phyloP scores from a whole-genome alignment of 345 rosid species.

The Lumnitzera littorea region DNA sequence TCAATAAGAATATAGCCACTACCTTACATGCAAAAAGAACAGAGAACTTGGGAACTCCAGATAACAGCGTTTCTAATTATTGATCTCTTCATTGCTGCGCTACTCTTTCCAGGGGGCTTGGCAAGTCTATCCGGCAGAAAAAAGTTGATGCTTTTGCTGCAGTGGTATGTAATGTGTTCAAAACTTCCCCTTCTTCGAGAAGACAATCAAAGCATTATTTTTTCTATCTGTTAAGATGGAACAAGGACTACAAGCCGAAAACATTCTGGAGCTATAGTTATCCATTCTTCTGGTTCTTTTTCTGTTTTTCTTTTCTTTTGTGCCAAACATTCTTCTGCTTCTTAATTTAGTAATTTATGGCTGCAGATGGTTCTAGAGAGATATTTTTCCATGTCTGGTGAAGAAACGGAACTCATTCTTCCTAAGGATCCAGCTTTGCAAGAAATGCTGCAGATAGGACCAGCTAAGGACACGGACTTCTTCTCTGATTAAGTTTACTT shows the following conservation, averaged over 20 bases:
- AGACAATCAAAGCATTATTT: background rate
- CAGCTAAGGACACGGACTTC: slow-evolving; percentile 42
- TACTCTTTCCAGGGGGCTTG: slow-evolving; percentile 59
- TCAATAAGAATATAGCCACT: no score
- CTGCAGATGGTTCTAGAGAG: slow-evolving; percentile 81
- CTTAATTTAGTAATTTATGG: slow-evolving; percentile 1
- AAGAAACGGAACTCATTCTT: slow-evolving; percentile 57
- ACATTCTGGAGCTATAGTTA: background rate
- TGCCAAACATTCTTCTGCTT: background rate
- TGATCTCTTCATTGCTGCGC: no score
- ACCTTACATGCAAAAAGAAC: no score
- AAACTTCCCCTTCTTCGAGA: background rate
- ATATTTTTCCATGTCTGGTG: slow-evolving; percentile 56
- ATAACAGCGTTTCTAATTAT: no score
- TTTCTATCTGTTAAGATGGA: no score
- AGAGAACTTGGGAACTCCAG: no score
- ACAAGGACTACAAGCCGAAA: background rate
- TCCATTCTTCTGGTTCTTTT: background rate
- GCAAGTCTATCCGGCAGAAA: slow-evolving; percentile 45
- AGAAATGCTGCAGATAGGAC: slow-evolving; percentile 61
- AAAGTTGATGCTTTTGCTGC: slow-evolving; percentile 76
- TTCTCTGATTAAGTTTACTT: slow-evolving; percentile 13
- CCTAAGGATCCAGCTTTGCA: slow-evolving; percentile 64
- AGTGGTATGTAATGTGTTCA: slow-evolving; percentile 32
- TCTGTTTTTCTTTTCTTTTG: no score